A percentile compares a stretch with the other conserved stretches of the same genome.
These are phyloP conservation scores for Fistulifera pelliculosa DNA, from an alignment of 108 stramenopile genomes.

Conservation along the genomic window DNA sequence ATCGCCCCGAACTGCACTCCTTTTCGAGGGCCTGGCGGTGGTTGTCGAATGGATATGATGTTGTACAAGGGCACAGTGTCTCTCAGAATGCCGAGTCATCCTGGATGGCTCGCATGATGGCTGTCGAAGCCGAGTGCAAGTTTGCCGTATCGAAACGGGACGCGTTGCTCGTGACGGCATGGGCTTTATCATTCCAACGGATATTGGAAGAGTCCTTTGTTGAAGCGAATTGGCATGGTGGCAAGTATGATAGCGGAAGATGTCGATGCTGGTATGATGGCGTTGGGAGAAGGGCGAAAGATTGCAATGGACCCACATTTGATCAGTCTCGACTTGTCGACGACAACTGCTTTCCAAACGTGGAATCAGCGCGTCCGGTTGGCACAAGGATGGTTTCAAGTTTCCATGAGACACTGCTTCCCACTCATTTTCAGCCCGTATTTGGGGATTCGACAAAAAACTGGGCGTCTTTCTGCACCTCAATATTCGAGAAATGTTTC, in stretches of 20 bases:
- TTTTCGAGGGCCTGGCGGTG: background rate
- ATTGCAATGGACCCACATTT: background rate
- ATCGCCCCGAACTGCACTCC: background rate
- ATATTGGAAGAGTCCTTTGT: background rate
- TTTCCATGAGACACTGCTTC: background rate
- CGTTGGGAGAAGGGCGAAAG: background rate
- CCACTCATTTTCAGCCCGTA: background rate
- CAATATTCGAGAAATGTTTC: background rate
- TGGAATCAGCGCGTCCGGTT: conserved; percentile 1
- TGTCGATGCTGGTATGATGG: background rate
- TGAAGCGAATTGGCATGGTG: conserved; percentile 1
- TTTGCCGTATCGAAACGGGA: background rate
- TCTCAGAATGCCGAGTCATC: background rate
- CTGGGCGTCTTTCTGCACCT: background rate
- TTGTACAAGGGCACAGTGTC: background rate
- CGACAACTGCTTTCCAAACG: background rate
- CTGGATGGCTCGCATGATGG: background rate
- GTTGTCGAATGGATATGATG: conserved; percentile 1
- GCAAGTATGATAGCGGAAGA: background rate
- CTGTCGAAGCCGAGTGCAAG: background rate
- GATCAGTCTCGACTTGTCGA: background rate
- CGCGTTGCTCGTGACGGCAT: background rate
- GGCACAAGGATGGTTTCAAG: conserved; percentile 1
- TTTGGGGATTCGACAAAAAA: background rate
- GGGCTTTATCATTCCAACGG: background rate